Conservation (phyloP, 2,329 filamentous ascomycete genomes). For the Penicillium paneum region DNA sequence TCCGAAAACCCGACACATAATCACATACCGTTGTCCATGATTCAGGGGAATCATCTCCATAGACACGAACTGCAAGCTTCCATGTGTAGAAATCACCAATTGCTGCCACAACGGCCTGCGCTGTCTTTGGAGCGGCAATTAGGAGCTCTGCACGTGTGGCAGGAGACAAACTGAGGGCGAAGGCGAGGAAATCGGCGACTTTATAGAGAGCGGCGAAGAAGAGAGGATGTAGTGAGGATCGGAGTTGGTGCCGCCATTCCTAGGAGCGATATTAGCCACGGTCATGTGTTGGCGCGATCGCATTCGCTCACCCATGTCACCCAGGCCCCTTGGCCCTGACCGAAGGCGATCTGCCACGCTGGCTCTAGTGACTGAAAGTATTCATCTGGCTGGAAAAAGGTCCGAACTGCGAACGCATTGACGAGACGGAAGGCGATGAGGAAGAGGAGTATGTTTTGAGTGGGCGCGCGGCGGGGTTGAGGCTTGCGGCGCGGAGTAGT, state of each 20-base stretch:
- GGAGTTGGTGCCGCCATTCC: constrained; percentile 89
- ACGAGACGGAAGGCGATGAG: constrained; percentile 68
- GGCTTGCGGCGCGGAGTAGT: constrained; percentile 11
- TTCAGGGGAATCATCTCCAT: constrained; percentile 60
- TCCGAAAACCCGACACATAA: constrained; percentile 3
- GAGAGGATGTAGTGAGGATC: constrained; percentile 86
- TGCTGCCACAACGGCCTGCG: constrained; percentile 76
- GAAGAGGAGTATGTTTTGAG: constrained; percentile 35
- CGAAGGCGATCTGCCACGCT: constrained; percentile 86
- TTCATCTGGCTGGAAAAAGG: constrained; percentile 98
- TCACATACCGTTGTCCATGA: constrained; percentile 65
- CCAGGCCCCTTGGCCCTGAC: constrained; percentile 74
- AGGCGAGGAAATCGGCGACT: constrained; percentile 56
- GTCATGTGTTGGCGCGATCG: neutral
- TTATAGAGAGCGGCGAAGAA: constrained; percentile 77
- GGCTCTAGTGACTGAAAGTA: constrained; percentile 95
- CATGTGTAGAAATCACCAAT: constrained; percentile 83
- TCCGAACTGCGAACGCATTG: constrained; percentile 74
- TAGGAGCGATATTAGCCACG: constrained; percentile 40
- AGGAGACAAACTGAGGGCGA: constrained; percentile 53
- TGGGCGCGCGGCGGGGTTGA: constrained; percentile 8
- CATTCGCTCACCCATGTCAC: constrained; percentile 77
- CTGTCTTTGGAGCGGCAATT: constrained; percentile 66
- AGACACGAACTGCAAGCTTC: constrained; percentile 71
- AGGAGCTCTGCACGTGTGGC: constrained; percentile 63